phyloP scores from a whole-genome alignment of 2,329 filamentous ascomycete genomes.

The Cordyceps fumosorosea region DNA sequence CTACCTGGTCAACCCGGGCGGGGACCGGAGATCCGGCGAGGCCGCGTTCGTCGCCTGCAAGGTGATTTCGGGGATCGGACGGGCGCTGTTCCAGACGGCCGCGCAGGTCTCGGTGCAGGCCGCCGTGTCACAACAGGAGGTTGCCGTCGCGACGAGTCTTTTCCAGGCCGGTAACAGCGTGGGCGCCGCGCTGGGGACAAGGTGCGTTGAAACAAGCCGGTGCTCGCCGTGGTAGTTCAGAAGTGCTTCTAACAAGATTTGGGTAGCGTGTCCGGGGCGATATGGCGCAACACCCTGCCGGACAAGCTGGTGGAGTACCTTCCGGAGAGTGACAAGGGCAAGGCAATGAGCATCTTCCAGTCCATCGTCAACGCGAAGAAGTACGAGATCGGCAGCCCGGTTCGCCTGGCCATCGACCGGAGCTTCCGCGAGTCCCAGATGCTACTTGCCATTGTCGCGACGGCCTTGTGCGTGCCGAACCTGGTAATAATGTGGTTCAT shows the following conservation, averaged over 20 bases:
- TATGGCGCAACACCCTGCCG: conserved; percentile 27
- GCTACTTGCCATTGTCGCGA: conserved; percentile 16
- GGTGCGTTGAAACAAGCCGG: too few relatives aligned
- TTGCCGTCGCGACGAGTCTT: conserved; percentile 29
- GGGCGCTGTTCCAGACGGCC: conserved; percentile 27
- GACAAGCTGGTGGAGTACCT: conserved; percentile 22
- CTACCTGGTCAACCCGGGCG: conserved; percentile 22
- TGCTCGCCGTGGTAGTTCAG: too few relatives aligned
- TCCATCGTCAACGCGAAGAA: conserved; percentile 21
- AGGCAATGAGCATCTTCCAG: conserved; percentile 18
- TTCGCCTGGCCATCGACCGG: conserved; percentile 16
- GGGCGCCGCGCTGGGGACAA: conserved; percentile 25
- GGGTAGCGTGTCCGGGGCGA: conserved; percentile 28
- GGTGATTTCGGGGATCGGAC: conserved; percentile 27
- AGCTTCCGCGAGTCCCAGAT: conserved; percentile 17
- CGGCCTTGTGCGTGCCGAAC: conserved; percentile 14
- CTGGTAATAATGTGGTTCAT: conserved; percentile 18
- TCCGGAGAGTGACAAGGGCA: conserved; percentile 16
- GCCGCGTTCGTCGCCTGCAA: conserved; percentile 29
- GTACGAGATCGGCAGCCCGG: conserved; percentile 1
- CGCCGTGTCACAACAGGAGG: conserved; percentile 26
- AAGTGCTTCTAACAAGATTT: not conserved
- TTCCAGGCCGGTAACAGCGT: conserved; percentile 31
- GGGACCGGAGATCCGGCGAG: conserved; percentile 24
- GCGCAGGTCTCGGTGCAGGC: conserved; percentile 29